These are phyloP conservation scores for Ascochyta fabae DNA, from an alignment of 2,329 filamentous ascomycete genomes.

Conservation along the genomic window DNA sequence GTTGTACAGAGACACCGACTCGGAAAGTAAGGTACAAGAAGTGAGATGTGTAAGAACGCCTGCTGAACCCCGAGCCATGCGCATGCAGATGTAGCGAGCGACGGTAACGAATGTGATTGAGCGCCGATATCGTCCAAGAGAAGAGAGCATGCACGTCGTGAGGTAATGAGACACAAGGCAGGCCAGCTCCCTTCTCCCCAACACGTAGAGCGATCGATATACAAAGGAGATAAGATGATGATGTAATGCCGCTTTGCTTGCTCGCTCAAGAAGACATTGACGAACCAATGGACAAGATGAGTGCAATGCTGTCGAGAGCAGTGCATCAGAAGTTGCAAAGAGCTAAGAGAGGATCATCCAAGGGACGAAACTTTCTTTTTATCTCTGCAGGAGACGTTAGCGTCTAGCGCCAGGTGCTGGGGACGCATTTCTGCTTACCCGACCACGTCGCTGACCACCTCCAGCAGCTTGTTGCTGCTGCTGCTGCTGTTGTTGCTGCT, in stretches of 20 bases:
- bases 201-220: slow-evolving; percentile 25
- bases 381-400: slow-evolving; percentile 41
- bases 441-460: slow-evolving; percentile 60
- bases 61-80: slow-evolving; percentile 17
- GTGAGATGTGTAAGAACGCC: slow-evolving; percentile 14
- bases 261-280: slow-evolving; percentile 27
- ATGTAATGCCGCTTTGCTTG: slow-evolving; percentile 24
- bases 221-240: slow-evolving; percentile 29
- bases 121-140: slow-evolving; percentile 15
- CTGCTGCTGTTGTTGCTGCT: slow-evolving; percentile 45
- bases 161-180: slow-evolving; percentile 37
- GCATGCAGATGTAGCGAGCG: slow-evolving; percentile 13
- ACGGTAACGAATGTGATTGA: slow-evolving; percentile 12
- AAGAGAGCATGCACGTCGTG: slow-evolving; percentile 37
- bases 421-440: slow-evolving; percentile 53
- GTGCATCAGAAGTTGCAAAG: slow-evolving; percentile 6
- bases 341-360: background rate
- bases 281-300: slow-evolving; percentile 23
- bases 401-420: slow-evolving; percentile 25
- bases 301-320: slow-evolving; percentile 16
- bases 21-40: slow-evolving; percentile 37
- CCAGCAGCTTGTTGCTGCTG: slow-evolving; percentile 50
- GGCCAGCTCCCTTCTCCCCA: slow-evolving; percentile 43
- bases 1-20: slow-evolving; percentile 10
- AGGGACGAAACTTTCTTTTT: slow-evolving; percentile 27